A percentile compares a stretch with the other conserved stretches of the same genome.
Conservation (phyloP, 176 grass and related monocot species). For the Phyllostachys edulis region DNA sequence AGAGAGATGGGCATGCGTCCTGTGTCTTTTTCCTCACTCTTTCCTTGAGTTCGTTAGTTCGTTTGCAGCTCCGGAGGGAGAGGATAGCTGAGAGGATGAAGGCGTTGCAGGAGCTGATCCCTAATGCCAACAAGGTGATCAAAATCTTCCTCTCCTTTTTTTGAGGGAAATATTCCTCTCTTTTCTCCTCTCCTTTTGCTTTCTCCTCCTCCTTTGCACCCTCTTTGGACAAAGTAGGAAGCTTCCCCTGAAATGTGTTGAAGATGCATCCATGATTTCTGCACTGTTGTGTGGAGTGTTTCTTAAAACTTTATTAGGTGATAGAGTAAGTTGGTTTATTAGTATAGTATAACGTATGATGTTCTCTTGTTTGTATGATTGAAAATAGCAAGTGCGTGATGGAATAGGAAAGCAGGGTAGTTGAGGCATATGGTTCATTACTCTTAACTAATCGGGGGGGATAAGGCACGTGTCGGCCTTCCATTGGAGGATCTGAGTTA, state of each 20-base stretch:
- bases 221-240: conserved; percentile 37
- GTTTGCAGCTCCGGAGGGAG: conserved; percentile 85
- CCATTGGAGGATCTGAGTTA: conserved; percentile 13
- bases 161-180: not conserved
- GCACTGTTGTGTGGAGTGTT: not conserved
- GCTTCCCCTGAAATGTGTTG: conserved; percentile 45
- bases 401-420: conserved; percentile 17
- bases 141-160: conserved; percentile 17
- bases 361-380: not conserved
- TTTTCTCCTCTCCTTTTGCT: conserved; percentile 20
- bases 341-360: conserved; percentile 6
- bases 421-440: not conserved
- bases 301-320: not conserved
- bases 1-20: not conserved
- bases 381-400: conserved; percentile 4
- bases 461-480: not conserved
- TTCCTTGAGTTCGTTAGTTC: conserved; percentile 2
- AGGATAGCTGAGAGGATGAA: conserved; percentile 99
- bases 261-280: conserved; percentile 27
- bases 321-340: conserved; percentile 25
- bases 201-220: conserved; percentile 9
- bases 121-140: conserved; percentile 84
- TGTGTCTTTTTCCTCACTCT: conserved; percentile 15
- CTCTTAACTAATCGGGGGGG: not conserved
- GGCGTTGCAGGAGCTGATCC: conserved; percentile 87